Evolutionary conservation across 1,139 yeast genomes (phyloP), one percentile per base, ranked within the genome.

Genomic region (Yamadazyma jaroonii): DNA sequence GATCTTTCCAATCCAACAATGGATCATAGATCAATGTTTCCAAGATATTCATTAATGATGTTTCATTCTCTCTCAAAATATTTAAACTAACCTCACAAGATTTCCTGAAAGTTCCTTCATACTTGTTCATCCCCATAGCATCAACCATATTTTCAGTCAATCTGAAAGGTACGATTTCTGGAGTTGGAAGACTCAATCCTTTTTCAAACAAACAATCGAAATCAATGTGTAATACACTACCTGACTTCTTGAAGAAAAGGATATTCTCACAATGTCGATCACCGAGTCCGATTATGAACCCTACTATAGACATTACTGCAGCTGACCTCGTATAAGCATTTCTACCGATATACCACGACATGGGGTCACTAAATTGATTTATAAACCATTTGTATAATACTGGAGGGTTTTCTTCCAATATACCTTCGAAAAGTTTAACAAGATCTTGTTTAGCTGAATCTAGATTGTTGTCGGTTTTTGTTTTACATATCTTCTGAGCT

Each of bases 291-390:
- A 84, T 70, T 40, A 92, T 80, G 56, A 86, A 88, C 0, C 99
- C 98, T 6, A 92, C 95, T 69, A 94, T 89, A 0, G 97, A 90
- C 98, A 94, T 94, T 0, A 90, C 98, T 0, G 97, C 97, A 21
- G 87, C 67, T 0, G 96, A 81, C 37, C 96, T 69, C 0, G 87
- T 80, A 55, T 78, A 94, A 21, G 73, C 67, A 34, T 81, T 81
- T 40, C 97, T 67, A 1, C 94, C 87, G 36, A 74, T 73, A 45
- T 88, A 83, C 98, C 98, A 94, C 1, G 79, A 69, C 9, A 82
- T 75, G 0, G 98, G 97, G 47, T 90, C 96, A 0, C 97, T 88
- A 52, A 89, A 90, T 38, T 78, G 84, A 45, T 86, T 92, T 29
- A 88, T 70, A 50, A 86, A 89, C 97, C 97, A 92, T 37, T 81